Conservation (phyloP, 163 green algal species). For the Volvox carteri region DNA sequence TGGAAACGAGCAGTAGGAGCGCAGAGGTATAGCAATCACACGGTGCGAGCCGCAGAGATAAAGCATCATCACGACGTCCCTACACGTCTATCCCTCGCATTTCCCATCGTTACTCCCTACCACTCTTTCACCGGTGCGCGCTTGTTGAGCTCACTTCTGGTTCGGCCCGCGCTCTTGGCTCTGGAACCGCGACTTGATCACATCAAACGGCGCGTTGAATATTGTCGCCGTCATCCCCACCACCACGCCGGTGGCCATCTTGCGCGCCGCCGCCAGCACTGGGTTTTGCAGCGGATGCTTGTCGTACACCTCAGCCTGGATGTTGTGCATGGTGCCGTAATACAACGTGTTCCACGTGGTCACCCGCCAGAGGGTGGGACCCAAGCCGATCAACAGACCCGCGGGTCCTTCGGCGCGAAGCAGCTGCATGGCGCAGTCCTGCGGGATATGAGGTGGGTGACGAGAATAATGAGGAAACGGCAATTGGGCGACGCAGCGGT, state of each 20-base stretch:
- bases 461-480: too few species aligned
- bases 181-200: slow-evolving; percentile 61
- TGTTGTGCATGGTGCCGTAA: slow-evolving; percentile 62
- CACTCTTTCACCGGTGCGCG: too few species aligned
- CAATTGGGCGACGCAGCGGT: too few species aligned
- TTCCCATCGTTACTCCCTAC: too few species aligned
- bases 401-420: slow-evolving; percentile 48
- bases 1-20: too few species aligned
- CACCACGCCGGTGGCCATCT: slow-evolving; percentile 32
- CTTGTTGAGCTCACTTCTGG: slow-evolving; percentile 48
- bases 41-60: too few species aligned
- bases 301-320: slow-evolving; percentile 52
- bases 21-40: too few species aligned
- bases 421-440: slow-evolving; percentile 56
- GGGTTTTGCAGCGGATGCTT: slow-evolving; percentile 42
- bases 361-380: slow-evolving; percentile 61
- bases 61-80: too few species aligned
- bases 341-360: slow-evolving; percentile 64
- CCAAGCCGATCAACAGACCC: slow-evolving; percentile 61
- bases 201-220: slow-evolving; percentile 67
- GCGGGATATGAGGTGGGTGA: too few species aligned
- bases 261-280: slow-evolving; percentile 28
- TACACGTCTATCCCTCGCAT: too few species aligned
- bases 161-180: slow-evolving; percentile 43
- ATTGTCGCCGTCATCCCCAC: slow-evolving; percentile 50